phyloP scores from a whole-genome alignment of 306 rosid species.

The Malus sieversii region DNA sequence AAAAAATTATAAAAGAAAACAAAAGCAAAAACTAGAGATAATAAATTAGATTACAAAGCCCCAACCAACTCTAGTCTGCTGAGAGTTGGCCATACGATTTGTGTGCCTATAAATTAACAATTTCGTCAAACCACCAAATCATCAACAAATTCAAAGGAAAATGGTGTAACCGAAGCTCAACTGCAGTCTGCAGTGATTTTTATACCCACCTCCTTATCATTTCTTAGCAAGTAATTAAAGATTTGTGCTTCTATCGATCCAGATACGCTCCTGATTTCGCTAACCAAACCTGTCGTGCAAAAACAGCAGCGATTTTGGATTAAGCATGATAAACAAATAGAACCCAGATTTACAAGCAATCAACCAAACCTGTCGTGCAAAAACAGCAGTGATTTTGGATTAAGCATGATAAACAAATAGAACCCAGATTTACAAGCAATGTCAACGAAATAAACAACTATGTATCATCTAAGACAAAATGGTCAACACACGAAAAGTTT shows the following conservation, averaged over 20 bases:
- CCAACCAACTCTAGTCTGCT: constrained; percentile 4
- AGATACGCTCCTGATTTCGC: constrained; percentile 13
- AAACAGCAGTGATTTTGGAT: background rate
- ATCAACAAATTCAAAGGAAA: background rate
- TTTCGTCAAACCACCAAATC: background rate
- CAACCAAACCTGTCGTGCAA: constrained; percentile 18
- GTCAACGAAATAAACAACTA: background rate
- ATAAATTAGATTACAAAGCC: constrained; percentile 18
- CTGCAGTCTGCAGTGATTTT: constrained; percentile 15
- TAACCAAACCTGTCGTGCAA: constrained; percentile 18
- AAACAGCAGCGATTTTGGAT: background rate
- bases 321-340: background rate
- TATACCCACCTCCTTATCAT: constrained; percentile 13
- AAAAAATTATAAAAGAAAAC: background rate
- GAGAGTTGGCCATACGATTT: background rate
- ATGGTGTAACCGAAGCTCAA: background rate
- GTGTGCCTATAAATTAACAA: background rate
- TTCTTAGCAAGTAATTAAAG: constrained; percentile 34
- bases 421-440: background rate
- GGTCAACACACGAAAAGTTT: background rate
- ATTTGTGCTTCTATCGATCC: constrained; percentile 18
- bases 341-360: background rate
- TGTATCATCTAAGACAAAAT: background rate
- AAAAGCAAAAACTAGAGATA: background rate
- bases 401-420: background rate